phyloP scores from a whole-genome alignment of 768 basidiomycete genomes.

The Lactarius tabidus region DNA sequence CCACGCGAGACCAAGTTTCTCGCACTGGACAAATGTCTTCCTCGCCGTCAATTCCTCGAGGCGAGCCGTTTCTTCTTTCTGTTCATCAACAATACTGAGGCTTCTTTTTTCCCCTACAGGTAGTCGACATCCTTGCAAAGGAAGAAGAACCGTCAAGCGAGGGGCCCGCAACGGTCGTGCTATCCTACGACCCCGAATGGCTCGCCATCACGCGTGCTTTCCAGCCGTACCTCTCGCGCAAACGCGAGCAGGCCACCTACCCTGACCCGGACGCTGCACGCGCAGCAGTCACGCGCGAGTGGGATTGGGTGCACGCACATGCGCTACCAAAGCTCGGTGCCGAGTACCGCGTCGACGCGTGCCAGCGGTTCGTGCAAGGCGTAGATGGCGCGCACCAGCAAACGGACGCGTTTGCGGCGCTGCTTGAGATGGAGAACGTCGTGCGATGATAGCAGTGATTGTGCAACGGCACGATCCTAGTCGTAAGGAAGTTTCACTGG shows the following conservation, averaged over 20 bases:
- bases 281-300: constrained; percentile 52
- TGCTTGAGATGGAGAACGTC: constrained; percentile 78
- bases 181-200: constrained; percentile 60
- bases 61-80: constrained; percentile 35
- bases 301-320: constrained; percentile 65
- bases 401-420: constrained; percentile 76
- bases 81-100: neutral
- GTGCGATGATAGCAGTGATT: constrained; percentile 30
- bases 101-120: constrained; percentile 38
- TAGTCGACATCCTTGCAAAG: constrained; percentile 55
- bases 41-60: constrained; percentile 57
- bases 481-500: neutral
- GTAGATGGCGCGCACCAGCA: constrained; percentile 34
- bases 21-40: constrained; percentile 76
- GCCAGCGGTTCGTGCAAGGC: constrained; percentile 19
- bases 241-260: constrained; percentile 47
- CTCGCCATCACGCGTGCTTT: constrained; percentile 59
- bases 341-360: constrained; percentile 16
- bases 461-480: neutral
- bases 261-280: constrained; percentile 52
- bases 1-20: constrained; percentile 65
- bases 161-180: constrained; percentile 29
- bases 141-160: constrained; percentile 19
- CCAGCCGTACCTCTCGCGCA: constrained; percentile 67
- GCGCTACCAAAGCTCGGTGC: constrained; percentile 35